Percentiles rank a stretch among this genome's conserved stretches.
Evolutionary conservation across 139 green algal genomes (phyloP).

Genomic region (Mesotaenium endlicherianum): DNA sequence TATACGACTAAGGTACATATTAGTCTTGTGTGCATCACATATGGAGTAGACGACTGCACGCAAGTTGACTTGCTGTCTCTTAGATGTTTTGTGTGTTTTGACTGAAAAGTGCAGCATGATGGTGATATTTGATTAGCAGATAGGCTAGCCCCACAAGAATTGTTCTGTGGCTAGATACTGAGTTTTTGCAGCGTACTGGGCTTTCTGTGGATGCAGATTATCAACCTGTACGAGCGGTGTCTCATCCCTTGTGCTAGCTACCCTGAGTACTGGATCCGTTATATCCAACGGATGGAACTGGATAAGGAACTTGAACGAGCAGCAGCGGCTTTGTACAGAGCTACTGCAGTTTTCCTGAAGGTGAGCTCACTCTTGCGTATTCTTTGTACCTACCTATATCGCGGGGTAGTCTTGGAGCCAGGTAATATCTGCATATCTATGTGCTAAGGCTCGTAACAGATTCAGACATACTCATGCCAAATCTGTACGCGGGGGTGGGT

Average conservation of each 20-base stretch:
- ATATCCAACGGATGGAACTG: conserved; percentile 68
- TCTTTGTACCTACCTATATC: background rate
- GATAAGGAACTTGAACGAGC: conserved; percentile 39
- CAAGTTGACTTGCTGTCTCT: too few species aligned
- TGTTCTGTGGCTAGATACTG: too few species aligned
- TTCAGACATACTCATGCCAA: background rate
- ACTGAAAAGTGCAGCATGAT: too few species aligned
- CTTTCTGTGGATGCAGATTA: conserved; percentile 18
- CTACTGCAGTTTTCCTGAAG: conserved; percentile 66
- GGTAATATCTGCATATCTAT: background rate
- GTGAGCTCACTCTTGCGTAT: conserved; percentile 1
- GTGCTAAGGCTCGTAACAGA: background rate
- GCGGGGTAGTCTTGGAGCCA: background rate
- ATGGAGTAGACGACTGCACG: too few species aligned
- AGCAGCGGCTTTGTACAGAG: conserved; percentile 58
- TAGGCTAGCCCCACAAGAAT: too few species aligned
- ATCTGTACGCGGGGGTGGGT: background rate
- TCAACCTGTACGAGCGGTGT: conserved; percentile 79
- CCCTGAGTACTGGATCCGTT: conserved; percentile 82
- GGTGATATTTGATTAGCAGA: too few species aligned
- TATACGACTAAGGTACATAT: too few species aligned
- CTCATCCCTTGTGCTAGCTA: conserved; percentile 79
- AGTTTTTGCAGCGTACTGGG: too few species aligned
- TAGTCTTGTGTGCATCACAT: too few species aligned
- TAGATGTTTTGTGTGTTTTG: too few species aligned